Percentiles rank a stretch among this genome's conserved stretches.
Evolutionary conservation across 345 rosid genomes (phyloP).

Genomic region (Salix purpurea): DNA sequence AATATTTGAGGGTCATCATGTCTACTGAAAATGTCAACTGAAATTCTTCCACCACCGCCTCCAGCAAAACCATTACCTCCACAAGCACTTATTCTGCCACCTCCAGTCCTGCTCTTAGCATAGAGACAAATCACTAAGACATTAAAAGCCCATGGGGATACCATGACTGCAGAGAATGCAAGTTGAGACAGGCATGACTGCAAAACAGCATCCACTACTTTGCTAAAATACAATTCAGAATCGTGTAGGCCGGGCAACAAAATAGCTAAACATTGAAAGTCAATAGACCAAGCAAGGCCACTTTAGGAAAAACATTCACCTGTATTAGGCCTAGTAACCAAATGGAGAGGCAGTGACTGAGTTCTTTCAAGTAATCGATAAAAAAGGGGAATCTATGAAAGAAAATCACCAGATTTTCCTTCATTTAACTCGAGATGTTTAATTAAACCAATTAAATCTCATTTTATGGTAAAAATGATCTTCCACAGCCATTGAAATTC

Average conservation of each 20-base stretch:
- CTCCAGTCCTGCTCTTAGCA: constrained; percentile 87
- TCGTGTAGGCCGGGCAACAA: background rate
- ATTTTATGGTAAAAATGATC: background rate
- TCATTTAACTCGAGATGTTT: background rate
- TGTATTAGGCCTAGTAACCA: background rate
- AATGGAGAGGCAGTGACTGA: background rate
- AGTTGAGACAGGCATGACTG: background rate
- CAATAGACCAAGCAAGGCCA: background rate
- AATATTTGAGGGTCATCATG: constrained; percentile 84
- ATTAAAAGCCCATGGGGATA: constrained; percentile 5
- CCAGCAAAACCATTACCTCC: constrained; percentile 98
- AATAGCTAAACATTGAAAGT: background rate
- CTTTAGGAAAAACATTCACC: background rate
- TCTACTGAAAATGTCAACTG: constrained; percentile 90
- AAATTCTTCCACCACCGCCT: constrained; percentile 98
- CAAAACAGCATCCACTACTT: background rate
- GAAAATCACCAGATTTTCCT: background rate
- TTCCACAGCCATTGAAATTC: background rate
- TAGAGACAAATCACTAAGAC: constrained; percentile 16
- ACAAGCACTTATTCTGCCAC: constrained; percentile 87
- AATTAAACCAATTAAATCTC: background rate
- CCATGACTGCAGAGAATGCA: constrained; percentile 1
- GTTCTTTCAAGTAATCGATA: background rate
- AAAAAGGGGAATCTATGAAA: background rate
- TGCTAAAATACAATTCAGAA: background rate